These are phyloP conservation scores for Pseudogymnoascus sp. DNA, from an alignment of 2,329 filamentous ascomycete genomes.

Conservation along the genomic window DNA sequence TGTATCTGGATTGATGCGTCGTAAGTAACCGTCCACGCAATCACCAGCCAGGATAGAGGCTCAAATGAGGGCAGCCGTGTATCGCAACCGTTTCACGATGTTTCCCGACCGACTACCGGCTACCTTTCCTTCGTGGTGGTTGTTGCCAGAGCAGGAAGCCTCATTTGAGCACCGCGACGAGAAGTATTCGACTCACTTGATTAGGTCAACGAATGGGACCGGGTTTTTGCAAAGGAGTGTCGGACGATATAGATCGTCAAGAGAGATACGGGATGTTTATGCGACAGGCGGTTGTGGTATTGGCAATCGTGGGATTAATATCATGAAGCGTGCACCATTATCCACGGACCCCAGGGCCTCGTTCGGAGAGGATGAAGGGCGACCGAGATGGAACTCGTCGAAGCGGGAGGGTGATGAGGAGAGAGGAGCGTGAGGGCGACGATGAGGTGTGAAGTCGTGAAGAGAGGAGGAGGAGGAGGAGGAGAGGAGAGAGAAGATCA, in stretches of 20 bases:
- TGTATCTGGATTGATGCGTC: conserved; percentile 18
- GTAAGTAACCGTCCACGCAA: background rate
- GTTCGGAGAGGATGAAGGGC: background rate
- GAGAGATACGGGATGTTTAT: background rate
- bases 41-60: background rate
- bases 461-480: background rate
- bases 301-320: background rate
- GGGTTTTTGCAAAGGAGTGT: conserved; percentile 28
- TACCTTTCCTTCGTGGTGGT: background rate
- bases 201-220: conserved; percentile 23
- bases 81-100: background rate
- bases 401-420: background rate
- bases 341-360: background rate
- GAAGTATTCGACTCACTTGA: conserved; percentile 24
- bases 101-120: background rate
- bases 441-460: conserved; percentile 5
- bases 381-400: conserved; percentile 1
- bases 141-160: background rate
- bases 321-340: conserved; percentile 10
- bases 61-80: background rate
- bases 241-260: conserved; percentile 14
- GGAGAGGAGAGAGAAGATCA: background rate
- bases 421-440: background rate
- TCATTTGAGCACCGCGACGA: conserved; percentile 13
- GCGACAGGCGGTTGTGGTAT: background rate